phyloP scores from a whole-genome alignment of 495 filamentous ascomycete genomes.

The Extremus antarcticus region DNA sequence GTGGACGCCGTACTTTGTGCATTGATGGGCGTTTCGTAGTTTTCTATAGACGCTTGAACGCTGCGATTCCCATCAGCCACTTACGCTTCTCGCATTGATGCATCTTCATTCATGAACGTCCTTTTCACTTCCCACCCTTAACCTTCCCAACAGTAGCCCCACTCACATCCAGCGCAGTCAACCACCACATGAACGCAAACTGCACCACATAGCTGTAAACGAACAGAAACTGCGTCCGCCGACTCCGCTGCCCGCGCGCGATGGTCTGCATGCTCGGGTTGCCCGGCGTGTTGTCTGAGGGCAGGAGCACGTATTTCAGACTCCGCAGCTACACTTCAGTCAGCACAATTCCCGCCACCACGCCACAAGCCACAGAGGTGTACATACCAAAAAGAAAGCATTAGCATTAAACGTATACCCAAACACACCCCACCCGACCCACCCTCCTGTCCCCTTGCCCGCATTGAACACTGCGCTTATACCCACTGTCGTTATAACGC shows the following conservation, averaged over 20 bases:
- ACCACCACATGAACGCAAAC: slow-evolving; percentile 87
- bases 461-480: slow-evolving; percentile 65
- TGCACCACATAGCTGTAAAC: slow-evolving; percentile 90
- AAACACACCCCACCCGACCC: slow-evolving; percentile 83
- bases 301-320: slow-evolving; percentile 88
- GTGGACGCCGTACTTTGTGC: too few species aligned
- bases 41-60: not conserved
- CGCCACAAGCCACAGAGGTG: not conserved
- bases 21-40: too few species aligned
- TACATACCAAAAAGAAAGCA: slow-evolving; percentile 82
- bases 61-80: not conserved
- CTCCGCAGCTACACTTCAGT: slow-evolving; percentile 60
- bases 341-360: not conserved
- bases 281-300: slow-evolving; percentile 57
- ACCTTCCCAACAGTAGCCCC: not conserved
- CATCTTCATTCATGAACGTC: too few species aligned
- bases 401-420: slow-evolving; percentile 84
- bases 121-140: not conserved
- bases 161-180: slow-evolving; percentile 38
- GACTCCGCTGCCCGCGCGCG: slow-evolving; percentile 70
- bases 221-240: slow-evolving; percentile 90
- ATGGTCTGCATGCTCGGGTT: slow-evolving; percentile 65
- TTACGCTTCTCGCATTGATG: too few species aligned
- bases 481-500: slow-evolving; percentile 76
- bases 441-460: slow-evolving; percentile 68